A percentile compares a stretch with the other conserved stretches of the same genome.
Conservation (phyloP, 345 rosid species). For the Xanthoceras sorbifolium region DNA sequence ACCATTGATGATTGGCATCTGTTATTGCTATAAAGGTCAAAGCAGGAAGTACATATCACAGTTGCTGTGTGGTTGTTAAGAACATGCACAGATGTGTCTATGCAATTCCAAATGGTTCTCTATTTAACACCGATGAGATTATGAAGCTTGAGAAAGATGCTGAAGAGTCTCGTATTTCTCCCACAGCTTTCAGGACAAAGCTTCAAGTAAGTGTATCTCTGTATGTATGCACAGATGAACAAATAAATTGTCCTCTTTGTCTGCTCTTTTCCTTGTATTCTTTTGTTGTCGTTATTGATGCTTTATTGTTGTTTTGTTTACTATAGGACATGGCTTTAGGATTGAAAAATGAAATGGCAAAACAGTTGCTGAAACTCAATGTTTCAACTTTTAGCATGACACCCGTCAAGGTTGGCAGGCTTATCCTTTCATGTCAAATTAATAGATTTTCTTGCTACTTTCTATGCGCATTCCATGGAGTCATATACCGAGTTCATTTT, state of each 20-base stretch:
- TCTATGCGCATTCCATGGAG: neutral
- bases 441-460: neutral
- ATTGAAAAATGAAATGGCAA: conserved; percentile 73
- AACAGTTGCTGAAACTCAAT: conserved; percentile 62
- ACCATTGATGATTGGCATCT: conserved; percentile 10
- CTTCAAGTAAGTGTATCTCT: conserved; percentile 62
- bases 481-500: conserved; percentile 2
- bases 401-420: conserved; percentile 76
- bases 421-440: neutral
- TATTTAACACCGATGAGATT: conserved; percentile 64
- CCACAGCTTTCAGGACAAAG: conserved; percentile 55
- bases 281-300: conserved; percentile 16
- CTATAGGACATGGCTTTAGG: conserved; percentile 66
- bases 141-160: conserved; percentile 69
- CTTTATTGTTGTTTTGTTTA: conserved; percentile 25
- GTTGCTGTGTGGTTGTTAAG: conserved; percentile 86
- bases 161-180: conserved; percentile 64
- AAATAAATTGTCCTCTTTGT: neutral
- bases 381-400: conserved; percentile 85
- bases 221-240: neutral
- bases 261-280: conserved; percentile 10
- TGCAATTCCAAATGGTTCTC: conserved; percentile 71
- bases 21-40: conserved; percentile 61
- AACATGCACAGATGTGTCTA: conserved; percentile 84
- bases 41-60: conserved; percentile 68